Evolutionary conservation across 306 rosid species (phyloP).

Genomic region (Malus orientalis): DNA sequence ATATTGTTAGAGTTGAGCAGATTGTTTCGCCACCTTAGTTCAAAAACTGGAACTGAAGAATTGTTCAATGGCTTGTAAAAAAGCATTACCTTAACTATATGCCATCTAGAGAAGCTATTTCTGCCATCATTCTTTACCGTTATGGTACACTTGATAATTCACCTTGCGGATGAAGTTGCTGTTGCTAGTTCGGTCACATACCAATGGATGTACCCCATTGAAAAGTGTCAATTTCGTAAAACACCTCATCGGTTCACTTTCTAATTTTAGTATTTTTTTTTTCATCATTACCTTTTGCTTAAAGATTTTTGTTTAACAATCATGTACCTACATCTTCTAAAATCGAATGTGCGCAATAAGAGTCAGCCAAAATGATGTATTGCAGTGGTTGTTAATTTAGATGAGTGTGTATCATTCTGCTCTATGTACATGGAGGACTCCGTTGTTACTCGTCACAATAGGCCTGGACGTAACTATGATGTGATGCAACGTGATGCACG

Average conservation of each 20-base stretch:
- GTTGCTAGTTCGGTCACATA: background rate
- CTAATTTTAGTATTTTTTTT: too few relatives aligned
- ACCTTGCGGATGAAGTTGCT: background rate
- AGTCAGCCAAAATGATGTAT: background rate
- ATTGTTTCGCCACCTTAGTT: background rate
- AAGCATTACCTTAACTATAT: background rate
- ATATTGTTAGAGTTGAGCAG: background rate
- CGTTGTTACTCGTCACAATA: background rate
- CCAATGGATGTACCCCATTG: background rate
- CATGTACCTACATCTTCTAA: background rate
- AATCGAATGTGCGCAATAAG: background rate
- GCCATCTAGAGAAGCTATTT: background rate
- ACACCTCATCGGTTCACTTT: too few relatives aligned
- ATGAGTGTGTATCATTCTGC: background rate
- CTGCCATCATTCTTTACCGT: background rate
- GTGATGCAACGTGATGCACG: background rate
- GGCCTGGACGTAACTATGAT: background rate
- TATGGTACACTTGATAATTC: background rate
- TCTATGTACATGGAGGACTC: background rate
- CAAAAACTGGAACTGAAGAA: background rate
- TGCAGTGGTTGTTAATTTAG: background rate
- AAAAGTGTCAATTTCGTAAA: background rate
- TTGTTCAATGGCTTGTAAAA: background rate
- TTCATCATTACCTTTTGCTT: too few relatives aligned
- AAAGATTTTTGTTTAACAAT: too few relatives aligned